Conservation (phyloP, 768 basidiomycete genomes). For the Auricularia sp. region DNA sequence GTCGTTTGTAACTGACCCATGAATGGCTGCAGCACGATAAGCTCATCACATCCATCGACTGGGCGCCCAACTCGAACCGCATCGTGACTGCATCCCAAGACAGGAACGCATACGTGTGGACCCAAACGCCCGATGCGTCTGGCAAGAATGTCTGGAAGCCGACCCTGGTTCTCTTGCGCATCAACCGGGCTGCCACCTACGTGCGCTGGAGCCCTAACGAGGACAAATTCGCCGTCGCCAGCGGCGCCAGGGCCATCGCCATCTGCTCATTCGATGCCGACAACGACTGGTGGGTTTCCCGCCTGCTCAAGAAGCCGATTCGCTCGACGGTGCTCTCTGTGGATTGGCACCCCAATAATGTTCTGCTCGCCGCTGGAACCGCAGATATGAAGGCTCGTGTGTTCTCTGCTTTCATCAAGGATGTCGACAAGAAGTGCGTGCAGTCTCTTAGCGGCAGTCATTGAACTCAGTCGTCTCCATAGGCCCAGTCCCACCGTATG, state of each 20-base stretch:
- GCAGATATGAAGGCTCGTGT: slow-evolving; percentile 97
- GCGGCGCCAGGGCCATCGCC: slow-evolving; percentile 91
- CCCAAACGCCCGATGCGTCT: slow-evolving; percentile 65
- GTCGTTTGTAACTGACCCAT: neutral
- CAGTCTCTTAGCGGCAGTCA: neutral
- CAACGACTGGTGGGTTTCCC: slow-evolving; percentile 99
- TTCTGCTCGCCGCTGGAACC: slow-evolving; percentile 90
- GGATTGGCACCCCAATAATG: slow-evolving; percentile 99
- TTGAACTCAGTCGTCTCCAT: neutral
- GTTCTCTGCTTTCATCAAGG: slow-evolving; percentile 97
- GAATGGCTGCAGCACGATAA: slow-evolving; percentile 81
- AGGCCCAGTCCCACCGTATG: slow-evolving; percentile 86
- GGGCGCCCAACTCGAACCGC: slow-evolving; percentile 93
- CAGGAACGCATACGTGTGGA: slow-evolving; percentile 98
- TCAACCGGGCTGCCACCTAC: slow-evolving; percentile 92
- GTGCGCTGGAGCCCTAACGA: slow-evolving; percentile 96
- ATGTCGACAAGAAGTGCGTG: slow-evolving; percentile 79
- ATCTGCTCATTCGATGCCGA: slow-evolving; percentile 96
- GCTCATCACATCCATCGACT: slow-evolving; percentile 93
- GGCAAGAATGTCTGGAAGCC: slow-evolving; percentile 82
- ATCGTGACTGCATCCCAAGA: slow-evolving; percentile 99
- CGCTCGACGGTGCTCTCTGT: slow-evolving; percentile 86
- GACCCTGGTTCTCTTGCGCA: slow-evolving; percentile 85
- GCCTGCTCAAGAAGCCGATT: slow-evolving; percentile 95
- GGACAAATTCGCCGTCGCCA: slow-evolving; percentile 97